Evolutionary conservation across 257 asterid genomes (phyloP), one percentile per base, ranked within the genome.

Genomic region (Asclepias syriaca): DNA sequence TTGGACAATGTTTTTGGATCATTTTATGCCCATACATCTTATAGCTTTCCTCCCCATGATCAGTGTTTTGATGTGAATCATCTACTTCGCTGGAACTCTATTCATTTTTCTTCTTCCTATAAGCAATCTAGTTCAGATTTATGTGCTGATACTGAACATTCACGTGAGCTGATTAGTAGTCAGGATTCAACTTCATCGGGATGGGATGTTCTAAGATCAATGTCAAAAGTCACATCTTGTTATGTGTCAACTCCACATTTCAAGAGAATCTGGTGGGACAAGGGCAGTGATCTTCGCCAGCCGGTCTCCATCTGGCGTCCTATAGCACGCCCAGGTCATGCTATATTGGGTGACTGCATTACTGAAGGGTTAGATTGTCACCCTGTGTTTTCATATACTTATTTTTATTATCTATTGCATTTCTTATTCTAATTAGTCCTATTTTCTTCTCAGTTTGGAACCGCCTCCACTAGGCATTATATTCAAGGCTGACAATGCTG

Each of bases 271-370:
- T 91, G 97, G 99, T 94, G 99, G 99, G 99, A 91, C 83, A 84
- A 87, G 81, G 99, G 99, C 75, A 86, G 91, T 79, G 99, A 94
- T 71, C 81, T 88, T 85, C 97, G 96, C 68, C 89, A 80, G 71
- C 87, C 98, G 48, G 94, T 91, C 85, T 94, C 99, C 63, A 86
- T 94, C 79, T 94, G 99, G 99, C 87, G 99, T 80, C 99, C 99
- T 75, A 49, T 91, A 79, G 82, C 88, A 66, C 96, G 91, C 70
- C 86, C 85, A 79, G 97, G 97, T 76, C 90, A 91, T 84, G 85
- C 96, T 72, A 80, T 88, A 46, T 82, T 91, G 78, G 97, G 99
- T 73, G 99, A 94, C 83, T 91, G 97, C 87, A 86, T 94, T 66
- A 87, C 89, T 72, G 99, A 91, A 78, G 96, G 99, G 99, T 94